Evolutionary conservation across 2,329 filamentous ascomycete species (phyloP).

Genomic region (Rhexocercosporidium sp.): DNA sequence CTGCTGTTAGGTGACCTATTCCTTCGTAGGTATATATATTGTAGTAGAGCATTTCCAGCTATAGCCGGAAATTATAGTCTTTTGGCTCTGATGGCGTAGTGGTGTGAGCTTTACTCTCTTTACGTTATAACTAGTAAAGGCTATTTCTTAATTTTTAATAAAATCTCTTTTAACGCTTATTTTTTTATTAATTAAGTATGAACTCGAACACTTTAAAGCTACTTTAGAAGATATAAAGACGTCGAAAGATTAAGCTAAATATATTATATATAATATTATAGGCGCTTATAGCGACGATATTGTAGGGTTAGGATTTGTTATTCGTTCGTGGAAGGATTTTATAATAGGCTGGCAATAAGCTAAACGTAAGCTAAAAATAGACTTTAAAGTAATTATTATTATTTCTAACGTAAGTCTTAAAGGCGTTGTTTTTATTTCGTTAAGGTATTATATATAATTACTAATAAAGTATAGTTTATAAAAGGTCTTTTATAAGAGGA

Average conservation of each 20-base stretch:
- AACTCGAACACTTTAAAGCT: conserved; percentile 1
- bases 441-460: conserved; percentile 10
- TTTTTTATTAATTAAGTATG: conserved; percentile 12
- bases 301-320: not conserved
- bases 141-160: conserved; percentile 13
- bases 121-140: too few species aligned
- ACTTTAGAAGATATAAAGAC: conserved; percentile 18
- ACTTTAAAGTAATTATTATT: conserved; percentile 4
- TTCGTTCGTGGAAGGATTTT: conserved; percentile 1
- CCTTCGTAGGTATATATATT: too few species aligned
- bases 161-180: conserved; percentile 47
- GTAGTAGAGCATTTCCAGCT: too few species aligned
- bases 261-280: conserved; percentile 14
- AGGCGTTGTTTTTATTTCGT: not conserved
- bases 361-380: conserved; percentile 9
- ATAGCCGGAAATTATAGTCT: too few species aligned
- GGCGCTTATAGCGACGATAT: conserved; percentile 17
- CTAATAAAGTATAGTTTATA: conserved; percentile 2
- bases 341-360: not conserved
- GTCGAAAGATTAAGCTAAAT: conserved; percentile 12
- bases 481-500: conserved; percentile 19
- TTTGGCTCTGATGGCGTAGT: too few species aligned
- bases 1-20: too few species aligned
- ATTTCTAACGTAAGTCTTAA: conserved; percentile 3
- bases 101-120: too few species aligned